Evolutionary conservation across 495 filamentous ascomycete species (phyloP), one percentile per base, ranked within the genome.

Genomic region (Coniosporium apollinis): DNA sequence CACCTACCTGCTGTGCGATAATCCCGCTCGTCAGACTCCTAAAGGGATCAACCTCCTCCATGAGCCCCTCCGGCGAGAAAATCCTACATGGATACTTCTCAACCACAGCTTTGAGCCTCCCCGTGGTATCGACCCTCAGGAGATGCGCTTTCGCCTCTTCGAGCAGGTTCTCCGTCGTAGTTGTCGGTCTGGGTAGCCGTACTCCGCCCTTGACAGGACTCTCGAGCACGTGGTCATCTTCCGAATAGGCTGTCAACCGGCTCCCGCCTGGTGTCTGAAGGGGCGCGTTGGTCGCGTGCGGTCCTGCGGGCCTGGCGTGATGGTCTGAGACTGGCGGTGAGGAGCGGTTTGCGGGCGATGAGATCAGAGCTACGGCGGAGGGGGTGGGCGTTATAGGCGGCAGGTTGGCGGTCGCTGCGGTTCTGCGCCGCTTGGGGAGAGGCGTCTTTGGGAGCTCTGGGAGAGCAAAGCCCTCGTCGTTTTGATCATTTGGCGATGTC

Each of bases 31-130:
- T 66, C 26, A 97, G 66, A 36, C 74, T 76, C 34, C 72, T 74
- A 51, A 94, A 97, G 3, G 89, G 87, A 53, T 96, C 80, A 42
- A 93, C 67, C 43, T 72, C 59, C 57, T 94, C 86, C 13, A 74
- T 70, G 13, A 97, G 57, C 0, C 84, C 86, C 34, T 79, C 75
- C 2, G 83, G 70, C 5, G 79, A 80, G 57, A 94, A 94, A 9
- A 89, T 50, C 24, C 59, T 50, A 50, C 89, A 97, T 33, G 63
- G 74, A 49, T 96, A 66, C 42, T 68, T 61, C 33, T 79, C 73
- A 41, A 94, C 72, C 9, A 94, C 58, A 0, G 69, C 58, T 49
- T 70, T 66, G 37, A 97, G 67, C 30, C 75, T 75, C n/a, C n/a
- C n/a, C n/a, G n/a, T n/a, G 4, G 78, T 61, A 41, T 93, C 87